Evolutionary conservation across 2,329 filamentous ascomycete genomes (phyloP).

Genomic region (Colletotrichum godetiae): DNA sequence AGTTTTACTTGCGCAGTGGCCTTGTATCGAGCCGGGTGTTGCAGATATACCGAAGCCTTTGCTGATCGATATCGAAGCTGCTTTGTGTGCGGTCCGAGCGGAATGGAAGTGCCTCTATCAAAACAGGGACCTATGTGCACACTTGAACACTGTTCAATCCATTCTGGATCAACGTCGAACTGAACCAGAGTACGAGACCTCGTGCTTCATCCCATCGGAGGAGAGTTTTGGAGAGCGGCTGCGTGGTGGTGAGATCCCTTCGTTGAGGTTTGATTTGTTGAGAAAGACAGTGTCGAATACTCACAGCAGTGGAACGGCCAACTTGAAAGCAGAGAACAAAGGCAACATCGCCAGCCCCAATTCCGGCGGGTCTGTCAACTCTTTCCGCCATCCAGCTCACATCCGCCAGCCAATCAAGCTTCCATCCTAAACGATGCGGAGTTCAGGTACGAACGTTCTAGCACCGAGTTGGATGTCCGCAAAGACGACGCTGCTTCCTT

Average conservation of each 20-base stretch:
- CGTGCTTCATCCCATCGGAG: slow-evolving; percentile 35
- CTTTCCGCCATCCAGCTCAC: slow-evolving; percentile 14
- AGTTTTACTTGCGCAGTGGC: slow-evolving; percentile 58
- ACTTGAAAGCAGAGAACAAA: no score
- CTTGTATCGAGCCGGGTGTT: slow-evolving; percentile 48
- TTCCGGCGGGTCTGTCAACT: background rate
- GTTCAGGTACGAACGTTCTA: slow-evolving; percentile 24
- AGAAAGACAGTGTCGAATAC: slow-evolving; percentile 29
- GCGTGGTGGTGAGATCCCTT: slow-evolving; percentile 36
- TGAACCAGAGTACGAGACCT: slow-evolving; percentile 36
- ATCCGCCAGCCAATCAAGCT: slow-evolving; percentile 12
- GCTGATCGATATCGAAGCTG: slow-evolving; percentile 50
- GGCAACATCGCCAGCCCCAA: background rate
- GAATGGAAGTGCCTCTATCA: slow-evolving; percentile 62
- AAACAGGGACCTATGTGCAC: slow-evolving; percentile 57
- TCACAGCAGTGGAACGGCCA: background rate
- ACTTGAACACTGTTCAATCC: slow-evolving; percentile 56
- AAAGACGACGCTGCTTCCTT: slow-evolving; percentile 16
- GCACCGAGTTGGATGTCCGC: slow-evolving; percentile 32
- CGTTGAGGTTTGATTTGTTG: slow-evolving; percentile 36
- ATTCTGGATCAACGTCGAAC: slow-evolving; percentile 48
- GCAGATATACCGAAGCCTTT: slow-evolving; percentile 41
- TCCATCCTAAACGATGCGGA: background rate
- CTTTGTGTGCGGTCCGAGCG: slow-evolving; percentile 50
- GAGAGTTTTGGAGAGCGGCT: slow-evolving; percentile 33